phyloP scores from a whole-genome alignment of 176 grass and related monocot species.

The Musa schizocarpa region DNA sequence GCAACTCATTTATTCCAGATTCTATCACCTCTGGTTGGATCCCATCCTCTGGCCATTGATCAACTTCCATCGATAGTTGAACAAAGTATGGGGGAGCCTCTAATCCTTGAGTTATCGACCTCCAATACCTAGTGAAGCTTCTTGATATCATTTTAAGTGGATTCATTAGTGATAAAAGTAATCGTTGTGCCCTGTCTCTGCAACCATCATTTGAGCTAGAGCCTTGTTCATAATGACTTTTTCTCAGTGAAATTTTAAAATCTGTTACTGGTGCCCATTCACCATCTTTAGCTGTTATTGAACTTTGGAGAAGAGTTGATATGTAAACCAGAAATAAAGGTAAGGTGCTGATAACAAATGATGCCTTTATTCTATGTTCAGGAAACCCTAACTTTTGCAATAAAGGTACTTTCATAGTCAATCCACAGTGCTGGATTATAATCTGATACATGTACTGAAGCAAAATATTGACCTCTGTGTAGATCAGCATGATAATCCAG shows the following conservation, averaged over 20 bases:
- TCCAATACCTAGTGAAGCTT: slow-evolving; percentile 86
- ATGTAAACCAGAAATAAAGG: slow-evolving; percentile 96
- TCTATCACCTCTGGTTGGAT: slow-evolving; percentile 96
- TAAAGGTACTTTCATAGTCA: slow-evolving; percentile 61
- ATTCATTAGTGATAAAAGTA: slow-evolving; percentile 53
- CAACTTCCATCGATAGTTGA: slow-evolving; percentile 88
- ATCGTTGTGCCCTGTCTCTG: slow-evolving; percentile 34
- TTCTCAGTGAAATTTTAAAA: slow-evolving; percentile 61
- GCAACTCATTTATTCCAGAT: slow-evolving; percentile 81
- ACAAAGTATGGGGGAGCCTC: slow-evolving; percentile 97
- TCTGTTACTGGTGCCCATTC: slow-evolving; percentile 92
- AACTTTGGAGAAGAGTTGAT: slow-evolving; percentile 88
- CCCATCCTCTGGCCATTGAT: slow-evolving; percentile 90
- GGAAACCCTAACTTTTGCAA: slow-evolving; percentile 86
- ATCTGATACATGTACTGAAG: slow-evolving; percentile 95
- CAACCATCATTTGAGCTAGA: slow-evolving; percentile 30
- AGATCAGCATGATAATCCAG: slow-evolving; percentile 94
- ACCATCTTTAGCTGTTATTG: slow-evolving; percentile 92
- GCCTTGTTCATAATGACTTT: slow-evolving; percentile 51
- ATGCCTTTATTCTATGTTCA: slow-evolving; percentile 77
- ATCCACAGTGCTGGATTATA: slow-evolving; percentile 93
- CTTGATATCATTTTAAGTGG: slow-evolving; percentile 43
- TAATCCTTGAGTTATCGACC: slow-evolving; percentile 79
- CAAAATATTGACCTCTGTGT: slow-evolving; percentile 89
- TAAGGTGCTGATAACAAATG: slow-evolving; percentile 81